Evolutionary conservation across 345 rosid species (phyloP).

Genomic region (Sisymbrium altissimum): DNA sequence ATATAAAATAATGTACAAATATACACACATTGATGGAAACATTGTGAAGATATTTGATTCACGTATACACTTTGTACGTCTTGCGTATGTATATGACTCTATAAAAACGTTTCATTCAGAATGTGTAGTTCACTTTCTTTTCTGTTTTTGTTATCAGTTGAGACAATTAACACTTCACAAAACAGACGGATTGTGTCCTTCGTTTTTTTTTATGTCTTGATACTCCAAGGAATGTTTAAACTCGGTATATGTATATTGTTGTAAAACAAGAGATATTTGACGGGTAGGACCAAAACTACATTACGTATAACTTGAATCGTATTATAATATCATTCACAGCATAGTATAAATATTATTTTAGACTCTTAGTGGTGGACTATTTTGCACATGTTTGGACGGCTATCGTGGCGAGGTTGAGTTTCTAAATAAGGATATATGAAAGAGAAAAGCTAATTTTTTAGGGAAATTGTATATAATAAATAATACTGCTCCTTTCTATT

Average conservation of each 20-base stretch:
- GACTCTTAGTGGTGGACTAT: neutral
- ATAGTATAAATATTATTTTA: neutral
- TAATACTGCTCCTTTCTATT: neutral
- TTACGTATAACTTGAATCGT: neutral
- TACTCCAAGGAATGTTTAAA: neutral
- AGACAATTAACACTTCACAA: neutral
- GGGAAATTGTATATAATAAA: conserved; percentile 1
- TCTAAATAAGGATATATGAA: conserved; percentile 17
- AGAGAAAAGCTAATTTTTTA: conserved; percentile 16
- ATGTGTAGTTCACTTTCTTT: neutral
- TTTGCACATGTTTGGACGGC: conserved; percentile 34
- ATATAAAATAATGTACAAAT: conserved; percentile 16
- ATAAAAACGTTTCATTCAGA: neutral
- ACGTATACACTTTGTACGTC: conserved; percentile 16
- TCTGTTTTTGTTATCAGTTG: neutral
- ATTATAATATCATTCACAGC: neutral
- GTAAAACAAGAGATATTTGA: neutral
- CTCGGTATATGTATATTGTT: neutral
- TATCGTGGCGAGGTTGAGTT: conserved; percentile 25
- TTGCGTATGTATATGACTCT: conserved; percentile 2
- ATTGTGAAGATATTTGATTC: conserved; percentile 26
- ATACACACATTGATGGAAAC: conserved; percentile 6
- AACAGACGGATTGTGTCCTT: too few relatives aligned
- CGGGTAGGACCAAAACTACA: neutral
- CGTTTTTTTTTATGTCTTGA: too few relatives aligned